phyloP scores from a whole-genome alignment of 257 asterid species.

The Penstemon eatonii region DNA sequence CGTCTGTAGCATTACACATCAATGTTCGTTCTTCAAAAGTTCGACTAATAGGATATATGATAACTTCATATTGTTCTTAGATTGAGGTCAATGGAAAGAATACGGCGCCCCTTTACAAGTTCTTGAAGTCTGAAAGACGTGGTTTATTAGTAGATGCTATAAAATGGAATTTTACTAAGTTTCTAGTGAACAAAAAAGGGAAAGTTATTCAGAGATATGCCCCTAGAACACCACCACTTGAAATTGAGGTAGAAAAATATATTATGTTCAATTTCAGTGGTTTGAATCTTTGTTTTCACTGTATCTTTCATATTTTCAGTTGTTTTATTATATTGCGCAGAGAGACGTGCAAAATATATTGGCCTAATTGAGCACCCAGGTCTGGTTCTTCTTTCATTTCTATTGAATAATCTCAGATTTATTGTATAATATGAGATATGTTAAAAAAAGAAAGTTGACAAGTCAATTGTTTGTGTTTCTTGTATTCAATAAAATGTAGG shows the following conservation, averaged over 20 bases:
- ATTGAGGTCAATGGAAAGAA: conserved; percentile 76
- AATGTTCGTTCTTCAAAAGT: too few relatives aligned
- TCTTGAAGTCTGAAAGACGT: conserved; percentile 64
- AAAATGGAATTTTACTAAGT: conserved; percentile 85
- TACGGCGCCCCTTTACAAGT: conserved; percentile 69
- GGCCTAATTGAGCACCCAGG: conserved; percentile 16
- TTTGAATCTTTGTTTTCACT: background rate
- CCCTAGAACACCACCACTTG: conserved; percentile 69
- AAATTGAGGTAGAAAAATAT: conserved; percentile 51
- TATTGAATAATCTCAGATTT: background rate
- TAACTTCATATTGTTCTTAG: conserved; percentile 27
- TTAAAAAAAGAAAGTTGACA: too few relatives aligned
- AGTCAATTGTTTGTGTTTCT: too few relatives aligned
- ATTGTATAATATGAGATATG: background rate
- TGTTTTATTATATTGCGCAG: conserved; percentile 37
- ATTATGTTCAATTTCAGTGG: background rate
- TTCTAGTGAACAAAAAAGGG: conserved; percentile 69
- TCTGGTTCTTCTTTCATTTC: background rate
- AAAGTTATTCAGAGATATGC: conserved; percentile 65
- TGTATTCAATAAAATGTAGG: too few relatives aligned
- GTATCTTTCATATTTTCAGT: background rate
- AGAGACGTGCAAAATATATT: conserved; percentile 52
- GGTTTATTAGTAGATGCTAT: conserved; percentile 61
- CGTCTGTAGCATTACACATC: background rate
- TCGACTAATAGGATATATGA: too few relatives aligned